Base-by-base conservation (phyloP, 1,284 basidiomycete genomes). In the Salmacisia buchloeana region DNA sequence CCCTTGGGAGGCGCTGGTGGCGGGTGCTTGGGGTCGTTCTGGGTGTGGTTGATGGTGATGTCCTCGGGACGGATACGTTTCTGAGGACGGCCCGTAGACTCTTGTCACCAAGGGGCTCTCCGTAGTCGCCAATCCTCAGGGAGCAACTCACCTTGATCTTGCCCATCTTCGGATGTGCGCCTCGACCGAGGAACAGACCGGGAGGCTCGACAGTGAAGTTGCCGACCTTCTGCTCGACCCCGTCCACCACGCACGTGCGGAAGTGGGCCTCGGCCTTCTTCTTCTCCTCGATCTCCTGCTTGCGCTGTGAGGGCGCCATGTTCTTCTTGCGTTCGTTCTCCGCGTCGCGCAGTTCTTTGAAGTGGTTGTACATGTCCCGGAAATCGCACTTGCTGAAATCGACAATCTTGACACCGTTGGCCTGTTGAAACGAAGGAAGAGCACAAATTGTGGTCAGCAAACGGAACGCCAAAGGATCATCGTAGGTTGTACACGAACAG, bases 161-260 rank as follows among this genome's bases (percentile, higher is more conserved):
- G 27, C 96, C 96, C 81, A 97, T 97, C 84, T 91, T 94, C 1
- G 96, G 96, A 81, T 99, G 96, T 74, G 97, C 92, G 64, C 96
- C 96, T 70, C 96, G 93, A 65, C 96, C 96, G 81, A 94, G 85
- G 83, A 98, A 99, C 46, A 98, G 83, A 45, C 93, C 92, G 21
- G 96, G 96, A 77, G 96, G 96, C 84, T 99, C 96, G 58, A 97
- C 88, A 70, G 93, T 87, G 84, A 98, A 97, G 83, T 98, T 98
- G 62, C 96, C 96, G 60, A 97, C 87, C 81, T 96, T 97, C 83
- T 99, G 96, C 81, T 93, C 94, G 61, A 93, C 87, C 25, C 94
- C 94, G 76, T 99, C 93, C 46, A 99, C 87, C 15, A 88, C 75
- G 80, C 94, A 97, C 38, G 85, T 85, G 49, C 87, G 88, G 81